These are phyloP conservation scores for Hymenoscyphus scutula DNA, from an alignment of 2,329 filamentous ascomycete genomes.

Conservation along the genomic window DNA sequence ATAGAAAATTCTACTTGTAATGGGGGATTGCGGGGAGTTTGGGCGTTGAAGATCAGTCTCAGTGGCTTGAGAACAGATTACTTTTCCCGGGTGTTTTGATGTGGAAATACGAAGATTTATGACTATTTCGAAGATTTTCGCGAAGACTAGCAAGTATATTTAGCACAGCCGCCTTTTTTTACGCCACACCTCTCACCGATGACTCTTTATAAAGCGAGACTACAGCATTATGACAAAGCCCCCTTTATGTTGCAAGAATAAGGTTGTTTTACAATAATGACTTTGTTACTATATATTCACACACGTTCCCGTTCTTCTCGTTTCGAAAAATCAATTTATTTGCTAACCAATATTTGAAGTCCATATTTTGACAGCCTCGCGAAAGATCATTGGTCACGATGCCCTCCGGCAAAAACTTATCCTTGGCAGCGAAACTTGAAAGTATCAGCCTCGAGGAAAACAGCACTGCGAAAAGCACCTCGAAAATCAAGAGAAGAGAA, in stretches of 20 bases:
- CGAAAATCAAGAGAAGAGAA: too few species aligned
- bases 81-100: background rate
- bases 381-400: slow-evolving; percentile 1
- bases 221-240: slow-evolving; percentile 15
- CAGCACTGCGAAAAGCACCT: background rate
- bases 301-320: background rate
- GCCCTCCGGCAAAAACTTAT: background rate
- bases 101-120: background rate
- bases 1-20: slow-evolving; percentile 1
- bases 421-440: slow-evolving; percentile 7
- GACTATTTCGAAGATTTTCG: background rate
- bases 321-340: background rate
- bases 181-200: slow-evolving; percentile 20
- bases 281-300: background rate
- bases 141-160: too few species aligned
- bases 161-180: slow-evolving; percentile 12
- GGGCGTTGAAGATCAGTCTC: slow-evolving; percentile 20
- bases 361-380: slow-evolving; percentile 6
- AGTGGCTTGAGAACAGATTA: background rate
- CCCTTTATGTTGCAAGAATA: background rate
- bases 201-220: slow-evolving; percentile 14
- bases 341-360: background rate
- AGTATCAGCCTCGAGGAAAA: slow-evolving; percentile 8
- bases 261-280: background rate
- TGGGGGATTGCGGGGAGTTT: slow-evolving; percentile 21